These are phyloP conservation scores for Cicer pinnatifidum DNA, from an alignment of 306 rosid genomes.

Conservation along the genomic window DNA sequence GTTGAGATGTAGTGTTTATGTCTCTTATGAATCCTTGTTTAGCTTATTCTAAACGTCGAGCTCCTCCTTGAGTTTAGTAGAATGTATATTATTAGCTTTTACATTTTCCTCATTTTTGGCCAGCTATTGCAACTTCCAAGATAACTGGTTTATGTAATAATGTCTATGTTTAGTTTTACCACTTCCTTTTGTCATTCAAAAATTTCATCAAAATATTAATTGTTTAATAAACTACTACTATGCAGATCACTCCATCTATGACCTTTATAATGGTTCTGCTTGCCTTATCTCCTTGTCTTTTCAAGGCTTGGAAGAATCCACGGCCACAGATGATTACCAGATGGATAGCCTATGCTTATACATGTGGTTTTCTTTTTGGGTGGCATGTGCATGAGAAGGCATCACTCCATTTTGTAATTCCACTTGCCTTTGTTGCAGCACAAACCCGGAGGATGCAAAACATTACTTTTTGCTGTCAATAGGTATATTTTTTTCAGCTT, in stretches of 20 bases:
- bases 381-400: constrained; percentile 99
- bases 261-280: constrained; percentile 78
- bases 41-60: too few relatives aligned
- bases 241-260: constrained; percentile 74
- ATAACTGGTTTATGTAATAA: constrained; percentile 16
- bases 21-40: too few relatives aligned
- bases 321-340: constrained; percentile 72
- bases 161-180: constrained; percentile 8
- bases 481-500: constrained; percentile 58
- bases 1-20: too few relatives aligned
- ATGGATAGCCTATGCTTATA: constrained; percentile 91
- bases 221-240: constrained; percentile 41
- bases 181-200: constrained; percentile 23
- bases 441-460: constrained; percentile 68
- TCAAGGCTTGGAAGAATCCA: constrained; percentile 84
- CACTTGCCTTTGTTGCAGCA: constrained; percentile 70
- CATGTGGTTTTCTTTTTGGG: constrained; percentile 92
- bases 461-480: constrained; percentile 80
- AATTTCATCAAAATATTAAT: constrained; percentile 30
- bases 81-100: constrained; percentile 20
- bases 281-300: constrained; percentile 86
- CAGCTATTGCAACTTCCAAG: constrained; percentile 23
- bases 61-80: too few relatives aligned
- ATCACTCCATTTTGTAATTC: constrained; percentile 90
- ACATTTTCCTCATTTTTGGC: constrained; percentile 24